Conservation (phyloP, 1,284 basidiomycete species). For the Amylostereum areolatum region DNA sequence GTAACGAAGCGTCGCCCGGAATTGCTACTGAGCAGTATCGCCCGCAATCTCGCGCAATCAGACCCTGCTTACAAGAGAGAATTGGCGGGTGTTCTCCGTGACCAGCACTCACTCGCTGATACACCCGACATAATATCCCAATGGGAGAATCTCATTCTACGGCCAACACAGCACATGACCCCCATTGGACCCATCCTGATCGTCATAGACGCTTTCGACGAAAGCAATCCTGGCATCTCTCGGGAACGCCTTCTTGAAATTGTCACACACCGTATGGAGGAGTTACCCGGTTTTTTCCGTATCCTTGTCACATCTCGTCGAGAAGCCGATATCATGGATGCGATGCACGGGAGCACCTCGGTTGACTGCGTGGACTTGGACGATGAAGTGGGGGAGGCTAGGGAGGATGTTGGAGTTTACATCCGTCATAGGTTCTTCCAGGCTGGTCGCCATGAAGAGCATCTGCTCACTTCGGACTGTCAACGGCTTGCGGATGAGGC, state of each 20-base stretch:
- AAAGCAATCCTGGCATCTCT: constrained; percentile 4
- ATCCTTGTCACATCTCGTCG: constrained; percentile 11
- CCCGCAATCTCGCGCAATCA: constrained; percentile 7
- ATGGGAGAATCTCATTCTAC: constrained; percentile 13
- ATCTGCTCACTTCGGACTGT: neutral
- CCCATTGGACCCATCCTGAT: constrained; percentile 12
- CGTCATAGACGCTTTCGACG: constrained; percentile 18
- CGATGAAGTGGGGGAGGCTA: neutral
- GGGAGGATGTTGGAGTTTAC: no score
- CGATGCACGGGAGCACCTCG: neutral
- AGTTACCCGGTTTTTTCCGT: constrained; percentile 9
- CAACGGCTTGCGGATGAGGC: neutral
- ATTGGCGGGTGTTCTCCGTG: neutral
- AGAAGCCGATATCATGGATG: constrained; percentile 6
- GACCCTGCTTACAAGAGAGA: neutral
- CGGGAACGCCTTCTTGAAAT: constrained; percentile 1
- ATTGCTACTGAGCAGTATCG: constrained; percentile 15
- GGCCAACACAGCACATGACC: constrained; percentile 7
- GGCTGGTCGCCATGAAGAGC: neutral
- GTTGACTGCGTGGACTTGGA: neutral
- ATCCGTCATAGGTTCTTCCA: neutral
- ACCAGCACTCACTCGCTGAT: neutral
- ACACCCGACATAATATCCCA: constrained; percentile 4
- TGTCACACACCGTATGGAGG: neutral
- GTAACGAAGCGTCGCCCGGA: constrained; percentile 2